phyloP scores from a whole-genome alignment of 306 rosid genomes.

The Spatholobus suberectus region DNA sequence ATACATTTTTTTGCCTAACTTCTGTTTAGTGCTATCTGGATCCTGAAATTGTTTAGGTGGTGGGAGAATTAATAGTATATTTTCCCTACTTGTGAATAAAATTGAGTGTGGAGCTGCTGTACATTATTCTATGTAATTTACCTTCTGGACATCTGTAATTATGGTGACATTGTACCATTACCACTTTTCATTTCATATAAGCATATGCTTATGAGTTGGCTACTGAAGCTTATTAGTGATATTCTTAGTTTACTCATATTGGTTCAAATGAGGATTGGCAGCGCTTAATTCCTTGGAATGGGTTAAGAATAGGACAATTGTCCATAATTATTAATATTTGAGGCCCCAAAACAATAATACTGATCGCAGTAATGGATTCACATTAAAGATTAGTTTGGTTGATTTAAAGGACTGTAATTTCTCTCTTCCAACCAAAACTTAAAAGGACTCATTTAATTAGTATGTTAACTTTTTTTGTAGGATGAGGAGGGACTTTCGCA shows the following conservation, averaged over 20 bases:
- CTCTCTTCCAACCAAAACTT: slow-evolving; percentile 6
- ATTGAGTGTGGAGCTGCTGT: slow-evolving; percentile 16
- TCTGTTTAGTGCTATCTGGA: slow-evolving; percentile 6
- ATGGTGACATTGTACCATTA: slow-evolving; percentile 9
- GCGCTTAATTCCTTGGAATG: slow-evolving; percentile 21
- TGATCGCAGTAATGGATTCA: slow-evolving; percentile 16
- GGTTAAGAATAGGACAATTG: slow-evolving; percentile 18
- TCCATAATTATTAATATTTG: slow-evolving; percentile 25
- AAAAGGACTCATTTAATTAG: slow-evolving; percentile 32
- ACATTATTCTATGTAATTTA: neutral
- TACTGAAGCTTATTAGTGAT: slow-evolving; percentile 4
- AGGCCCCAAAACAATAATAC: slow-evolving; percentile 2
- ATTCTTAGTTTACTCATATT: slow-evolving; percentile 23
- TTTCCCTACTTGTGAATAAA: slow-evolving; percentile 16
- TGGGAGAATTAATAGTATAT: slow-evolving; percentile 12
- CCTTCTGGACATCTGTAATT: slow-evolving; percentile 17
- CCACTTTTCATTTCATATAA: slow-evolving; percentile 20
- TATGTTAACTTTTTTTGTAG: slow-evolving; percentile 55
- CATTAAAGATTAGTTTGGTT: slow-evolving; percentile 29
- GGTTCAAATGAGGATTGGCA: slow-evolving; percentile 31
- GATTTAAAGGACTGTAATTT: slow-evolving; percentile 13
- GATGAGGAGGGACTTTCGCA: slow-evolving; percentile 69
- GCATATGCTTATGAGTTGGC: slow-evolving; percentile 16
- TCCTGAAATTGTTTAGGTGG: slow-evolving; percentile 37
- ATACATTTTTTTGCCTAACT: slow-evolving; percentile 19